phyloP scores from a whole-genome alignment of 305 asterid species.

The Plantago lanceolata region DNA sequence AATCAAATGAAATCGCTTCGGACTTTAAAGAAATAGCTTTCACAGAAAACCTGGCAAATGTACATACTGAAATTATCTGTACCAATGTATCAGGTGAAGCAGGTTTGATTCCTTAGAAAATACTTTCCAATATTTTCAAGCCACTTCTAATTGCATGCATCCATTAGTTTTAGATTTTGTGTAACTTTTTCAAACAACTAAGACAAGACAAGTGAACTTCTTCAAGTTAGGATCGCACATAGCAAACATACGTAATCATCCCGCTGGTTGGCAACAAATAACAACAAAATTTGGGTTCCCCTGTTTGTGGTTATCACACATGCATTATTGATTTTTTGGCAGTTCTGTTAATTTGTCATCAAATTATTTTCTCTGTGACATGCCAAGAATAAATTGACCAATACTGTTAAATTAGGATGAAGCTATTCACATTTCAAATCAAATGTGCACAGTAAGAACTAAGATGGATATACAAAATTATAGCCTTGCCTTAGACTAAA shows the following conservation, averaged over 20 bases:
- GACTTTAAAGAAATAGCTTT: slow-evolving; percentile 29
- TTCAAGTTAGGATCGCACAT: neutral
- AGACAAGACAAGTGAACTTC: slow-evolving; percentile 12
- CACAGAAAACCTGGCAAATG: slow-evolving; percentile 24
- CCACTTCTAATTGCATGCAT: slow-evolving; percentile 28
- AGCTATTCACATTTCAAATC: slow-evolving; percentile 7
- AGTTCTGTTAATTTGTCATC: neutral
- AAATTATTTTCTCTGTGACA: neutral
- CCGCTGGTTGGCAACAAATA: slow-evolving; percentile 7
- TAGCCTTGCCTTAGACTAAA: neutral
- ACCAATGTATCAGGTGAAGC: slow-evolving; percentile 26
- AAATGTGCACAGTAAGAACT: slow-evolving; percentile 7
- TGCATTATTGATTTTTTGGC: neutral
- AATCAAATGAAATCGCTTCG: slow-evolving; percentile 34
- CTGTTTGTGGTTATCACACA: slow-evolving; percentile 5
- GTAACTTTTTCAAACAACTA: slow-evolving; percentile 10
- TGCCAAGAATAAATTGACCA: neutral
- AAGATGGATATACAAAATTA: slow-evolving; percentile 7
- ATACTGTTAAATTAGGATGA: slow-evolving; percentile 2
- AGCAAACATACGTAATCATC: slow-evolving; percentile 3
- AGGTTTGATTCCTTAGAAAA: slow-evolving; percentile 33
- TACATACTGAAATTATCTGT: slow-evolving; percentile 29
- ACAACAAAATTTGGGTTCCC: neutral
- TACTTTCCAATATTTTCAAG: slow-evolving; percentile 28
- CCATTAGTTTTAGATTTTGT: slow-evolving; percentile 43